Base-by-base conservation (phyloP, 768 basidiomycete species). In the Chalciporus piperatus region DNA sequence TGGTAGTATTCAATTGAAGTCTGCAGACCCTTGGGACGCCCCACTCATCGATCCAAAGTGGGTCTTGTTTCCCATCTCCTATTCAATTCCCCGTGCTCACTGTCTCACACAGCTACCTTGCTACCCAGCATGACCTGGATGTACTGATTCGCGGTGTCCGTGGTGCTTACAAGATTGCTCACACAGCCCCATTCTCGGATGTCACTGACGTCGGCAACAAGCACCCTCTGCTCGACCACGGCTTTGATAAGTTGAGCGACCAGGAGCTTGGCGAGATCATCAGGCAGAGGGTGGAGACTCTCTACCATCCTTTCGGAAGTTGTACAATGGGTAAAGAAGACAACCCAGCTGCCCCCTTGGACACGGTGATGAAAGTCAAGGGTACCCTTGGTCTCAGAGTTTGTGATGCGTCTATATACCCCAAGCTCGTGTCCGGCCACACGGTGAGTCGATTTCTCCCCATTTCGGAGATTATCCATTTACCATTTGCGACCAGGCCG, bases 11-110 rank as follows among this genome's bases (percentile, higher is more conserved):
- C 48, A 65, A 27, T 60, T 79, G n/a, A 68, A 67, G 33, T 78
- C 78, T 1, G 53, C 65, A 1, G 58, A 75, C 38, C 74, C 75
- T 12, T 68, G 66, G 58, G 76, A 77, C 10, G 47, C 61, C 1
- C 77, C 77, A 1, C n/a, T 72, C 30, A 70, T 79, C 14, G 73
- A 79, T 49, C 78, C 77, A 17, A 69, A 69, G 75, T 74, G 47
- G 7, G 73, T 58, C 8, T 8, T 30, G 19, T 9, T 41, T 20
- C 10, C 20, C 3, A 7, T 37, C 0, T 27, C 9, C 19, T 25
- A n/a, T 40, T 63, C 51, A 66, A 41, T 66, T 71, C 16, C 1
- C 14, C 1, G n/a, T 54, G 17, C 33, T 42, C 47, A 45, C 19
- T n/a, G 9, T 16, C 13, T 13, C 35, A 8, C 20, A 14, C 42